phyloP scores from a whole-genome alignment of 345 rosid species.

The Turnera subulata region DNA sequence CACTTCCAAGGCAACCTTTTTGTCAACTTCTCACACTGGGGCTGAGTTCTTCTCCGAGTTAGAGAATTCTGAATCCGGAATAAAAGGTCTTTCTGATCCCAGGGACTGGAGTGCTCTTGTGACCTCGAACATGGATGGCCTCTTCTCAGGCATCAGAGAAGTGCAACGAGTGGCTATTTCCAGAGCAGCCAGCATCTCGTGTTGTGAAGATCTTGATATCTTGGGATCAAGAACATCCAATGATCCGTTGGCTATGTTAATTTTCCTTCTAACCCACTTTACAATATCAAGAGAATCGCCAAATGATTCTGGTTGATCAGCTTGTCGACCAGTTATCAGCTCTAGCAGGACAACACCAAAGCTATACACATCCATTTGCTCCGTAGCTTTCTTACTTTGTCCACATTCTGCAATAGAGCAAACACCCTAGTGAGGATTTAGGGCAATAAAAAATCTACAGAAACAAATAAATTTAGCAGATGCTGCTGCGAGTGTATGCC shows the following conservation, averaged over 20 bases:
- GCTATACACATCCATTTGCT: conserved; percentile 85
- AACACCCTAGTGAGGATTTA: neutral
- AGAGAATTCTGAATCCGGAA: conserved; percentile 24
- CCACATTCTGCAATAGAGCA: conserved; percentile 52
- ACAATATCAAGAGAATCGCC: conserved; percentile 57
- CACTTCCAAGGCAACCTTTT: neutral
- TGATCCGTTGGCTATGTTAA: conserved; percentile 74
- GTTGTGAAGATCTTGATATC: conserved; percentile 40
- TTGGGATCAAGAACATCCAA: conserved; percentile 65
- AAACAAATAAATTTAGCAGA: too few species aligned
- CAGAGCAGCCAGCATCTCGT: conserved; percentile 65
- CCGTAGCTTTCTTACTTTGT: conserved; percentile 74
- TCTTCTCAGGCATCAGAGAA: conserved; percentile 68
- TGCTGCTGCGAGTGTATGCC: too few species aligned
- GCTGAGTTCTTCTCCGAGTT: conserved; percentile 16
- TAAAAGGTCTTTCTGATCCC: conserved; percentile 18
- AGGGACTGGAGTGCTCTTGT: conserved; percentile 55
- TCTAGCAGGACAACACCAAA: conserved; percentile 82
- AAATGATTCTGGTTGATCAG: conserved; percentile 46
- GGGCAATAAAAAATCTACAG: too few species aligned
- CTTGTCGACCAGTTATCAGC: conserved; percentile 68
- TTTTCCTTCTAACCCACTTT: conserved; percentile 86
- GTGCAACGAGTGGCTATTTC: conserved; percentile 75
- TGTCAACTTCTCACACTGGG: conserved; percentile 6
- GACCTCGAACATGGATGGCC: conserved; percentile 73